Percentiles rank a stretch among this genome's conserved stretches.
Conservation (phyloP, 2,329 filamentous ascomycete genomes). For the Xylariomycetidae sp. region DNA sequence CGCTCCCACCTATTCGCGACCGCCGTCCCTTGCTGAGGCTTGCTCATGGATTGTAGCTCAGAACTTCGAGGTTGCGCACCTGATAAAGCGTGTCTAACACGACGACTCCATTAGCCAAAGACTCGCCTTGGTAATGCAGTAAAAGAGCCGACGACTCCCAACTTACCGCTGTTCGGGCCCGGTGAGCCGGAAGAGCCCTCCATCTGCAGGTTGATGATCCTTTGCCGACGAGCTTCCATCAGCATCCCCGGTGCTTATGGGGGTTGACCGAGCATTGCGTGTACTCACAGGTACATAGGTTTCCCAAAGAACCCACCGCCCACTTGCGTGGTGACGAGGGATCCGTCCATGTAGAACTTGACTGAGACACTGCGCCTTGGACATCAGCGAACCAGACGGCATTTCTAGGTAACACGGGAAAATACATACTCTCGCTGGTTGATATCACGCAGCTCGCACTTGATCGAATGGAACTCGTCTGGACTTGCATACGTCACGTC, state of each 20-base stretch:
- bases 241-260: background rate
- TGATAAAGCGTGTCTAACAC: conserved; percentile 23
- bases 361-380: conserved; percentile 31
- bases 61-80: conserved; percentile 22
- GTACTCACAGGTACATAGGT: conserved; percentile 34
- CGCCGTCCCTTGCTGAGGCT: too few species aligned
- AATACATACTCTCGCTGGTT: conserved; percentile 38
- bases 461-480: conserved; percentile 42
- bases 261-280: background rate
- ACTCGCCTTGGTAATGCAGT: too few species aligned
- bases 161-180: conserved; percentile 28
- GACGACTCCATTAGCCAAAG: too few species aligned
- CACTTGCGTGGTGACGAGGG: conserved; percentile 41
- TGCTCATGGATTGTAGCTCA: conserved; percentile 23
- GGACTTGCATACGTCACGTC: conserved; percentile 43
- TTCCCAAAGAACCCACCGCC: conserved; percentile 44
- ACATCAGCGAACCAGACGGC: background rate
- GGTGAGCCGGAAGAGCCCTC: conserved; percentile 38
- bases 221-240: conserved; percentile 10
- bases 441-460: conserved; percentile 42
- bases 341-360: conserved; percentile 49
- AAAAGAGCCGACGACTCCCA: too few species aligned
- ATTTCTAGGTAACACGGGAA: background rate
- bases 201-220: conserved; percentile 41
- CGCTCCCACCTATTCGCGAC: too few species aligned